Conservation (phyloP, 2,329 filamentous ascomycete genomes). For the Sporothrix humicola region DNA sequence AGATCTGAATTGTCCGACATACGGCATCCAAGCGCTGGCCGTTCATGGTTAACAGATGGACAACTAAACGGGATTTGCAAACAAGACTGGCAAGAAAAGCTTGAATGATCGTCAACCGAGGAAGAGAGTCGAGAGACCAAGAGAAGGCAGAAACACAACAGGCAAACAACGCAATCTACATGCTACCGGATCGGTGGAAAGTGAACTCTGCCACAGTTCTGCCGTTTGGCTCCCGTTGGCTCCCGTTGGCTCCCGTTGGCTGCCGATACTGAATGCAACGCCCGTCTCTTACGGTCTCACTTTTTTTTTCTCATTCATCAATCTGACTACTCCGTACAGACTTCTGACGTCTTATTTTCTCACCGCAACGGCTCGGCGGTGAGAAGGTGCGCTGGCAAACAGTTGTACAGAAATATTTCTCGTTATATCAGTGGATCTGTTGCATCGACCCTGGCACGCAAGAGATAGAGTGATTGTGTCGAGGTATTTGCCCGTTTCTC, state of each 20-base stretch:
- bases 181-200: slow-evolving; percentile 17
- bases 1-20: neutral
- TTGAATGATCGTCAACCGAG: neutral
- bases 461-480: neutral
- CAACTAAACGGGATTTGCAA: neutral
- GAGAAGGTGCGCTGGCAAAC: neutral
- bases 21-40: too few species aligned
- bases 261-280: neutral
- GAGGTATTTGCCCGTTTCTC: neutral
- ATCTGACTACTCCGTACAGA: neutral
- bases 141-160: neutral
- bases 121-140: neutral
- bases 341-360: neutral
- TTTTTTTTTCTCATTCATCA: neutral
- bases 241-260: neutral
- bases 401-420: neutral
- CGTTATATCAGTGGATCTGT: neutral
- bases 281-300: neutral
- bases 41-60: neutral
- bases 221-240: neutral
- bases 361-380: neutral
- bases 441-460: slow-evolving; percentile 2
- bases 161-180: neutral
- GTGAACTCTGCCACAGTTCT: neutral
- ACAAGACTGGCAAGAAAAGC: neutral